These are phyloP conservation scores for Priceomyces medius DNA, from an alignment of 805 yeast genomes.

Conservation along the genomic window DNA sequence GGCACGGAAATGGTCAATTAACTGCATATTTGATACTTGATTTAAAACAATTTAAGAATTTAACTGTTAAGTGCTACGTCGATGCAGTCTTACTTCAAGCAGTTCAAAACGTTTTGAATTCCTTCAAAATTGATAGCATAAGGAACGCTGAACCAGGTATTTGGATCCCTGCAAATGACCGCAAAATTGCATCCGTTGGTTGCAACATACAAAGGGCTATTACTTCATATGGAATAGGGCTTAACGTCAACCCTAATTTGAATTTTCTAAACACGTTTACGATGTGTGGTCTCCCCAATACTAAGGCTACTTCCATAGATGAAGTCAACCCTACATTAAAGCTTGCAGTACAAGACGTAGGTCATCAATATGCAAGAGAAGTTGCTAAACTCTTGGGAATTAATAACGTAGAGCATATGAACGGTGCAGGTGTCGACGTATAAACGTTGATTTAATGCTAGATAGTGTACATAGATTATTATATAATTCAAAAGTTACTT, in stretches of 20 bases:
- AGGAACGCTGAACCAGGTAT: conserved; percentile 82
- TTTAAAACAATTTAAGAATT: conserved; percentile 54
- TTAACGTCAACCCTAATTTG: conserved; percentile 75
- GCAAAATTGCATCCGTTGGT: conserved; percentile 86
- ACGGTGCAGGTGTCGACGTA: conserved; percentile 25
- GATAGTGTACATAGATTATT: neutral
- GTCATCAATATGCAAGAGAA: conserved; percentile 34
- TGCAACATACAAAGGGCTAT: conserved; percentile 80
- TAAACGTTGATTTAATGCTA: conserved; percentile 1
- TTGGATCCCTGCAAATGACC: conserved; percentile 57
- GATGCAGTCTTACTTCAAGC: conserved; percentile 57
- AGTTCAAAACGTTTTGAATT: conserved; percentile 46
- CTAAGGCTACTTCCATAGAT: conserved; percentile 37
- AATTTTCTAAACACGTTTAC: conserved; percentile 66
- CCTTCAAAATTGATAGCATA: conserved; percentile 43
- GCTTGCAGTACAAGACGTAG: conserved; percentile 24
- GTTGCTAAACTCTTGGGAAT: conserved; percentile 35
- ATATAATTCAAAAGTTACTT: neutral
- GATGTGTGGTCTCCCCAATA: conserved; percentile 81
- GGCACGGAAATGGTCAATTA: conserved; percentile 94
- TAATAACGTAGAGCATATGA: conserved; percentile 34
- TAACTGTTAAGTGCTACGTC: conserved; percentile 66
- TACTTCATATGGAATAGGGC: conserved; percentile 86
- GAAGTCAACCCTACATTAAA: conserved; percentile 16
- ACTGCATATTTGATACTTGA: conserved; percentile 77